Base-by-base conservation (phyloP, 2,329 filamentous ascomycete species). In the Talaromyces rugulosus region DNA sequence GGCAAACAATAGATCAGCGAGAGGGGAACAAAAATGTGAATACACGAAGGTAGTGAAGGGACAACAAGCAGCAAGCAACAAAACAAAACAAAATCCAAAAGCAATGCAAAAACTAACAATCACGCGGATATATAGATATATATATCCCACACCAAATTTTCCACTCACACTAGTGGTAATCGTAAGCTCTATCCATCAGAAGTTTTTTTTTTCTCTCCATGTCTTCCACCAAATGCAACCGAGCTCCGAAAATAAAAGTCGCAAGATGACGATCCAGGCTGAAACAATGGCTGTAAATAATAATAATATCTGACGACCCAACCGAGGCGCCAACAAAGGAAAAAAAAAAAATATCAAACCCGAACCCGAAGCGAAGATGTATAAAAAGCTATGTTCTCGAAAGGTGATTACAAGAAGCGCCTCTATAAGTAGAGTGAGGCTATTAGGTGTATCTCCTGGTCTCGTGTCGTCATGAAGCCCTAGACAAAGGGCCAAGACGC, bases 71-170 rank as follows among this genome's bases (percentile, higher is more conserved):
- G 23, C 23, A 47, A 23, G 44, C 44, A 27, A 12, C 44, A 47
- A 42, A 42, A 47, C 70, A 75, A 74, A 74, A 71, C 23, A 74
- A 72, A 75, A 75, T 75, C 74, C 71, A 76, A 77, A 82, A 75
- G 72, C 81, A 83, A 82, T 71, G 79, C 63, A 66, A 68, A 66
- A 61, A 60, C 40, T 63, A 67, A 58, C 14, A 56, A 11, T 63
- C 28, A 53, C 58, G 52, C 18, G 34, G 58, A 31, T 16, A 63
- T 57, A 27, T 51, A 56, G 63, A 67, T 67, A 50, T 36, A 60
- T 52, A 50, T 59, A 53, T 64, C 63, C 69, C 69, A 69, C 67
- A 67, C 68, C 67, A 69, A 66, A 63, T 65, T 67, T 65, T 56
- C 62, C 64, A 66, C 63, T 55, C 63, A 66, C 62, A 12, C 27